Evolutionary conservation across 208 protist genomes (phyloP).

Genomic region (Sergeia podlipaevii): DNA sequence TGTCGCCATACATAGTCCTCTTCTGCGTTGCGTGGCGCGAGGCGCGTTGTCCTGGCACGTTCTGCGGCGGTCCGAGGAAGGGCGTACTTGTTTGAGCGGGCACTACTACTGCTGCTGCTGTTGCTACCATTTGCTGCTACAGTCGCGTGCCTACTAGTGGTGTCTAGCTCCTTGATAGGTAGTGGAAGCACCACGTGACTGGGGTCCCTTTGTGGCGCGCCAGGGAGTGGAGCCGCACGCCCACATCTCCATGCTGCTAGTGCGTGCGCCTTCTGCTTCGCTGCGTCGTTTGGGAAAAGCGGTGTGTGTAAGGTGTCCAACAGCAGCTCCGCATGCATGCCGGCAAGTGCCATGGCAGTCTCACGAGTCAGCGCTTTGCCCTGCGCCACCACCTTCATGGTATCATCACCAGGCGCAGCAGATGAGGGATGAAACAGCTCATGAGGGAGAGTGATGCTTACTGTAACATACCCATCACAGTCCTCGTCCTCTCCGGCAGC

Average conservation of each 20-base stretch:
- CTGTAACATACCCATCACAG: no score
- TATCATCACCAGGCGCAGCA: no score
- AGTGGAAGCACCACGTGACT: constrained; percentile 44
- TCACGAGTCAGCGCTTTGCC: constrained; percentile 62
- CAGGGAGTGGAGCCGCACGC: constrained; percentile 60
- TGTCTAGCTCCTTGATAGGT: constrained; percentile 53
- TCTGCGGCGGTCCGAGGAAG: no score
- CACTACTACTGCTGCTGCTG: no score
- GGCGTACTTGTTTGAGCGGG: no score
- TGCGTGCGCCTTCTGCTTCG: constrained; percentile 62
- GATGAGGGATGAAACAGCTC: no score
- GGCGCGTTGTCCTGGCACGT: constrained; percentile 4
- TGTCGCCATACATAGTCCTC: constrained; percentile 69
- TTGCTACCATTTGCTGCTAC: no score
- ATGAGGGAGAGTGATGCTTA: not conserved
- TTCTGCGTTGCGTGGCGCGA: constrained; percentile 17
- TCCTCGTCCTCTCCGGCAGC: no score
- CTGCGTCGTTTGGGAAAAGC: constrained; percentile 57
- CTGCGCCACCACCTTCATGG: constrained; percentile 34
- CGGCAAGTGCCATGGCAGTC: constrained; percentile 57
- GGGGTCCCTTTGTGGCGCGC: constrained; percentile 33
- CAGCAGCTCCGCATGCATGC: constrained; percentile 89
- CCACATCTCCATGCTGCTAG: constrained; percentile 74
- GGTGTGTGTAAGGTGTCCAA: constrained; percentile 58
- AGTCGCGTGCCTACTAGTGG: constrained; percentile 12